Evolutionary conservation across 2,329 filamentous ascomycete species (phyloP).

Genomic region (Scytalidium lignicola): DNA sequence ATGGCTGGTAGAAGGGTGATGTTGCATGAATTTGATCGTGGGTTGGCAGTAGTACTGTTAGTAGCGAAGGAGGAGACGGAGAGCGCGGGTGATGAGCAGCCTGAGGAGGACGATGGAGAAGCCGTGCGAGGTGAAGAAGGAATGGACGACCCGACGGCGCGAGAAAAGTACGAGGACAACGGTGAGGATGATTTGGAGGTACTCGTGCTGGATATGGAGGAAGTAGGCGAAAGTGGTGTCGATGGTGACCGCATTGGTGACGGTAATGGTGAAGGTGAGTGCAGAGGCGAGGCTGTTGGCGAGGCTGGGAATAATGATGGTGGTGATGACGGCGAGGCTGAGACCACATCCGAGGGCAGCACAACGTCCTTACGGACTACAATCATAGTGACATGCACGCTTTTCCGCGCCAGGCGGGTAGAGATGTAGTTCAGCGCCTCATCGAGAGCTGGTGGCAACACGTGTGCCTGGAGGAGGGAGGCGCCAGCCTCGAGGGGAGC

Average conservation of each 20-base stretch:
- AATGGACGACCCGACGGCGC: constrained; percentile 18
- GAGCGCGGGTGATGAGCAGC: constrained; percentile 17
- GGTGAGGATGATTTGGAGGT: constrained; percentile 10
- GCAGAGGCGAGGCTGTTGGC: neutral
- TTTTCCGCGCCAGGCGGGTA: constrained; percentile 48
- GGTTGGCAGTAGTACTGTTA: constrained; percentile 22
- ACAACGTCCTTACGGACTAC: constrained; percentile 53
- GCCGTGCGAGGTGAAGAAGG: constrained; percentile 17
- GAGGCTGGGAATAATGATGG: constrained; percentile 6
- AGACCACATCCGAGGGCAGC: constrained; percentile 32
- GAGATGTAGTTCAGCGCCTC: constrained; percentile 56
- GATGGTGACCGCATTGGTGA: neutral
- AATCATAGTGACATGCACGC: constrained; percentile 52
- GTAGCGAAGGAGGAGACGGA: constrained; percentile 30
- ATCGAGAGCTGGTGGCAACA: constrained; percentile 49
- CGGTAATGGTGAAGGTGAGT: neutral
- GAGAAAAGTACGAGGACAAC: constrained; percentile 11
- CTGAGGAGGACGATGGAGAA: constrained; percentile 5
- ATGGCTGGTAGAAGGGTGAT: constrained; percentile 43
- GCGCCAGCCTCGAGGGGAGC: constrained; percentile 58
- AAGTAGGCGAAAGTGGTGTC: constrained; percentile 1
- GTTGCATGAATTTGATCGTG: constrained; percentile 35
- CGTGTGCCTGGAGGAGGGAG: constrained; percentile 52
- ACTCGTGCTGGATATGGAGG: constrained; percentile 3
- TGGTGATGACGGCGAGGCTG: constrained; percentile 12